Evolutionary conservation across 306 rosid genomes (phyloP).

Genomic region (Quercus dentata): DNA sequence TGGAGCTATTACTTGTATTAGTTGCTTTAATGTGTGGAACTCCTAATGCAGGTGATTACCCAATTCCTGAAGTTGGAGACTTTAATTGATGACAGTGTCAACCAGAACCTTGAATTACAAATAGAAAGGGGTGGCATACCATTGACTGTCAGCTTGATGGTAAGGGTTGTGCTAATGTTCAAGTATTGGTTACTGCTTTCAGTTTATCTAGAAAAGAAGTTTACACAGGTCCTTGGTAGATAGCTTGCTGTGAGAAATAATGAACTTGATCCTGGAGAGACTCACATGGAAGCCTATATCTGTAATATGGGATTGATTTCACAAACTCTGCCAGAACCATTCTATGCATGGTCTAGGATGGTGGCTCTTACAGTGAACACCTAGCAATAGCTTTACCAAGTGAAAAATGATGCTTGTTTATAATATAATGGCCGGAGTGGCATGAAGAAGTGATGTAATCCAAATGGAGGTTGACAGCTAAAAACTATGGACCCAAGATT

Average conservation of each 20-base stretch:
- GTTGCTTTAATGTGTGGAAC: slow-evolving; percentile 12
- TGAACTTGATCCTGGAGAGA: background rate
- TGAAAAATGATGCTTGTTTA: background rate
- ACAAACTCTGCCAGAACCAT: background rate
- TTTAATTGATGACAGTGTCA: slow-evolving; percentile 84
- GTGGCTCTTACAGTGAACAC: background rate
- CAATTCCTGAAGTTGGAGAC: slow-evolving; percentile 92
- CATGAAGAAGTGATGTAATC: background rate
- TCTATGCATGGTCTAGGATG: background rate
- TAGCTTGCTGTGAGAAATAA: background rate
- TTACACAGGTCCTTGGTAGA: background rate
- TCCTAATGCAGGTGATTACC: slow-evolving; percentile 68
- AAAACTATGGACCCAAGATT: background rate
- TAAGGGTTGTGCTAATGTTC: slow-evolving; percentile 37
- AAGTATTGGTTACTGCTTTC: background rate
- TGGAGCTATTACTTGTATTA: background rate
- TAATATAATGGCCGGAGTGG: background rate
- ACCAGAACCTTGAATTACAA: slow-evolving; percentile 65
- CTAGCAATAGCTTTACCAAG: background rate
- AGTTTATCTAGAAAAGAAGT: background rate
- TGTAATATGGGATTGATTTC: background rate
- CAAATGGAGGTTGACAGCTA: background rate
- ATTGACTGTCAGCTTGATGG: slow-evolving; percentile 61
- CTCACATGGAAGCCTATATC: background rate
- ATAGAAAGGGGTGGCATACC: slow-evolving; percentile 82